A percentile compares a stretch with the other conserved stretches of the same genome.
phyloP scores from a whole-genome alignment of 2,329 filamentous ascomycete species.

The Aspergillus fumigatus region DNA sequence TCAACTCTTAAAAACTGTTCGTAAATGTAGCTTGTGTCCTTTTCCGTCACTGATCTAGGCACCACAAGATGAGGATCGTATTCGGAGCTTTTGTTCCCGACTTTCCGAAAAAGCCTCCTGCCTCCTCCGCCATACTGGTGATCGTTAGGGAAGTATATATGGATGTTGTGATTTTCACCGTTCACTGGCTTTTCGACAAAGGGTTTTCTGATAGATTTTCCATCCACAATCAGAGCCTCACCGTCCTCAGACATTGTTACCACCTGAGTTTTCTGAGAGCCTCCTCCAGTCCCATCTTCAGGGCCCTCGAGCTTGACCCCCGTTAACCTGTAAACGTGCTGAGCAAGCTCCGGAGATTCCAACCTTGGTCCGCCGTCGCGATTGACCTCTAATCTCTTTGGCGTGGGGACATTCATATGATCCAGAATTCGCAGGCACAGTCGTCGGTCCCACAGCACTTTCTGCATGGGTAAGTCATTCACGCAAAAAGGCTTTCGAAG shows the following conservation, averaged over 20 bases:
- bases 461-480: slow-evolving; percentile 96
- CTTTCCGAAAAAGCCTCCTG: slow-evolving; percentile 87
- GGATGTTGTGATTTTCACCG: slow-evolving; percentile 97
- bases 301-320: slow-evolving; percentile 70
- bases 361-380: slow-evolving; percentile 84
- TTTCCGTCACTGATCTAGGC: slow-evolving; percentile 77
- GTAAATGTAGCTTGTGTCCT: slow-evolving; percentile 83
- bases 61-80: slow-evolving; percentile 72
- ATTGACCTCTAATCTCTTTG: slow-evolving; percentile 82
- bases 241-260: slow-evolving; percentile 87
- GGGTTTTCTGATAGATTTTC: slow-evolving; percentile 74
- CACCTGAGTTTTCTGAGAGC: slow-evolving; percentile 53
- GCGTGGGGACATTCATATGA: slow-evolving; percentile 82
- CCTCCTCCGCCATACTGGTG: slow-evolving; percentile 78
- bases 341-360: slow-evolving; percentile 72
- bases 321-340: slow-evolving; percentile 74
- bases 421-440: slow-evolving; percentile 85
- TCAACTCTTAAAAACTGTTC: slow-evolving; percentile 96
- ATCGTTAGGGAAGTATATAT: slow-evolving; percentile 85
- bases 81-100: slow-evolving; percentile 98
- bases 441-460: slow-evolving; percentile 91
- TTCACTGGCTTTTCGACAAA: slow-evolving; percentile 99
- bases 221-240: slow-evolving; percentile 84
- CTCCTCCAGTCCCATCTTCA: slow-evolving; percentile 61
- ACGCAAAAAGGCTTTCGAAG: slow-evolving; percentile 94